Conservation (phyloP, 345 rosid species). For the Cardamine occulta region DNA sequence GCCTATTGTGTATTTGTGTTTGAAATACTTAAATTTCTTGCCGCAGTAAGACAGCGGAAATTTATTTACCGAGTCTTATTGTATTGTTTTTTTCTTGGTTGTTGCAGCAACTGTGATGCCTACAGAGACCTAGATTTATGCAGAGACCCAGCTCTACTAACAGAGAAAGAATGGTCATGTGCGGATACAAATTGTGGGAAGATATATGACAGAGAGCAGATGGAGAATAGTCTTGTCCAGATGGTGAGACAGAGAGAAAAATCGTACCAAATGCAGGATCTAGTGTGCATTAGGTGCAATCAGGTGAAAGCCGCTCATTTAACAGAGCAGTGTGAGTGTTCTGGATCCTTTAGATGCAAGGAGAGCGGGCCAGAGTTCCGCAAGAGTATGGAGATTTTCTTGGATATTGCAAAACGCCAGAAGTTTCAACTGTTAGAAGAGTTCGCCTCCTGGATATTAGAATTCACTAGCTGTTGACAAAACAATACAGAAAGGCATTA, state of each 20-base stretch:
- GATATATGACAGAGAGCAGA: conserved; percentile 69
- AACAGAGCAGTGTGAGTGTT: conserved; percentile 79
- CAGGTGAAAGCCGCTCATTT: conserved; percentile 91
- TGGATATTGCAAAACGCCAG: conserved; percentile 63
- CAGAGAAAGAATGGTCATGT: conserved; percentile 78
- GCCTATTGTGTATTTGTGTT: conserved; percentile 1
- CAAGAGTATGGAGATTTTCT: conserved; percentile 69
- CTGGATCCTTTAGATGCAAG: conserved; percentile 78
- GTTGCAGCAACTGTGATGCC: conserved; percentile 84
- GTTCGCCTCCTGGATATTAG: conserved; percentile 67
- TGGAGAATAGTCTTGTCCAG: conserved; percentile 88
- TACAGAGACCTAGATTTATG: conserved; percentile 89
- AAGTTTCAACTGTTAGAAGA: conserved; percentile 68
- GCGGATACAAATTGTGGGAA: conserved; percentile 82
- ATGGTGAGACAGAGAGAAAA: conserved; percentile 82
- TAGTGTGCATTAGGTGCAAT: conserved; percentile 77
- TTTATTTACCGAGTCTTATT: conserved; percentile 19
- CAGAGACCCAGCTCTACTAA: conserved; percentile 65
- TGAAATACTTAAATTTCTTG: no score
- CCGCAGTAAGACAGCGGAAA: not conserved
- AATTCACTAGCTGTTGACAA: conserved; percentile 35
- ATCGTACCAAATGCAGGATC: conserved; percentile 86
- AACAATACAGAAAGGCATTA: not conserved
- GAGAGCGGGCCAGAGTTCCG: conserved; percentile 69
- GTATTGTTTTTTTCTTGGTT: conserved; percentile 24